phyloP scores from a whole-genome alignment of 306 rosid species.

The Trifolium fragiferum region DNA sequence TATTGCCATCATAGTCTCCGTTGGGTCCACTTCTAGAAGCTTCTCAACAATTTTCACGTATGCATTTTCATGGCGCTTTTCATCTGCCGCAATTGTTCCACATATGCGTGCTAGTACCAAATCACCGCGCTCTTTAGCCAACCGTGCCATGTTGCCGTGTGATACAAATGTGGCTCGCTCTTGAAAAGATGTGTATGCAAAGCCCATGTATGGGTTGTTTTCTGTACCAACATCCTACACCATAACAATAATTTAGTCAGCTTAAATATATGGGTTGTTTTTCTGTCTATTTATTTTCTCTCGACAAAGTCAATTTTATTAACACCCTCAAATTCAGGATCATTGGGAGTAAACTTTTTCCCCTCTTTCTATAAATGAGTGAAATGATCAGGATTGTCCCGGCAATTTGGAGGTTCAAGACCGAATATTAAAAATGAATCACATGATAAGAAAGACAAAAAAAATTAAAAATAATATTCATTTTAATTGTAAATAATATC shows the following conservation, averaged over 20 bases:
- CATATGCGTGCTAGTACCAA: constrained; percentile 59
- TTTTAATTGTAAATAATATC: too few relatives aligned
- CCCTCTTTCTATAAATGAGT: too few relatives aligned
- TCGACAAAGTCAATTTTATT: too few relatives aligned
- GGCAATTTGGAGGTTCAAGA: too few relatives aligned
- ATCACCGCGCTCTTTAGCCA: constrained; percentile 59
- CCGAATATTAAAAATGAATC: too few relatives aligned
- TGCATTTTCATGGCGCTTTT: constrained; percentile 68
- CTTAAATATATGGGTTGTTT: too few relatives aligned
- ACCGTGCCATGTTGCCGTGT: constrained; percentile 67
- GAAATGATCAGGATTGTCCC: too few relatives aligned
- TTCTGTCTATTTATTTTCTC: too few relatives aligned
- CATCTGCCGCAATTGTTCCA: constrained; percentile 68
- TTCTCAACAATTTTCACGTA: constrained; percentile 59
- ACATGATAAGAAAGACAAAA: too few relatives aligned
- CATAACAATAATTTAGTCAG: not conserved
- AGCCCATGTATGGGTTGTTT: constrained; percentile 75
- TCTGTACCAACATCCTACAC: constrained; percentile 61
- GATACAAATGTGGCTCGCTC: constrained; percentile 72
- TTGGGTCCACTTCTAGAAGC: constrained; percentile 74
- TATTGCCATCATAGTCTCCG: constrained; percentile 51
- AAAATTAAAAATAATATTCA: too few relatives aligned
- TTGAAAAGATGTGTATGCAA: constrained; percentile 70
- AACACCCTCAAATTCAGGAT: too few relatives aligned
- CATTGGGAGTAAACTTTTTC: too few relatives aligned